Conservation (phyloP, 106 monocot species). For the Dactylorhiza incarnata region DNA sequence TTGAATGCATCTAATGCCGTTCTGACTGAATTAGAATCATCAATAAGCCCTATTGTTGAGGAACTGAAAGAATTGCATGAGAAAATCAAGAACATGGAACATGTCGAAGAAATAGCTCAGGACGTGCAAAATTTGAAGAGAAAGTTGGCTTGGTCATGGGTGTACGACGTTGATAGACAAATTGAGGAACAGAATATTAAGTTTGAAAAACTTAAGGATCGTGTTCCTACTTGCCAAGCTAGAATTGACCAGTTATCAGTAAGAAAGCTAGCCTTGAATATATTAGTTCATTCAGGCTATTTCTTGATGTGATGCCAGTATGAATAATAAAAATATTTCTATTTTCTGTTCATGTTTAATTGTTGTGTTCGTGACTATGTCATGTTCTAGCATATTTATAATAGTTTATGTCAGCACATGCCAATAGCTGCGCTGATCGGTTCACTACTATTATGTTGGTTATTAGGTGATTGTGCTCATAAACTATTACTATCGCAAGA, state of each 20-base stretch:
- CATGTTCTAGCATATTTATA: neutral
- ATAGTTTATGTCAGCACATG: neutral
- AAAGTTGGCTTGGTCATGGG: constrained; percentile 94
- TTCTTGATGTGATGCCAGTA: neutral
- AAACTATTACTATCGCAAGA: no score
- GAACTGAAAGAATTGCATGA: constrained; percentile 68
- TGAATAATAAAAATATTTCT: no score
- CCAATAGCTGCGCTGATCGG: neutral
- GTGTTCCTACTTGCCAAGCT: constrained; percentile 84
- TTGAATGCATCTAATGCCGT: constrained; percentile 53
- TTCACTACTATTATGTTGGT: neutral
- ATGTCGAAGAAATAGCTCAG: constrained; percentile 83
- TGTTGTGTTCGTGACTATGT: no score
- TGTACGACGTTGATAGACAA: constrained; percentile 82
- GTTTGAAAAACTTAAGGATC: constrained; percentile 68
- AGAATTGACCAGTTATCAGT: constrained; percentile 66
- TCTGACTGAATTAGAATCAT: constrained; percentile 65
- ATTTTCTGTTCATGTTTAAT: no score
- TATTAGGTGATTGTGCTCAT: neutral
- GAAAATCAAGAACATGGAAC: constrained; percentile 98
- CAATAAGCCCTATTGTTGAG: constrained; percentile 61
- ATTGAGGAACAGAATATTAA: constrained; percentile 60
- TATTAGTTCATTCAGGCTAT: neutral
- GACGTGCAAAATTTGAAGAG: constrained; percentile 75
- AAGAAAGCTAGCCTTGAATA: constrained; percentile 8